A percentile compares a stretch with the other conserved stretches of the same genome.
Conservation (phyloP, 169 alveolate species). For the Cryptosporidium bovis region DNA sequence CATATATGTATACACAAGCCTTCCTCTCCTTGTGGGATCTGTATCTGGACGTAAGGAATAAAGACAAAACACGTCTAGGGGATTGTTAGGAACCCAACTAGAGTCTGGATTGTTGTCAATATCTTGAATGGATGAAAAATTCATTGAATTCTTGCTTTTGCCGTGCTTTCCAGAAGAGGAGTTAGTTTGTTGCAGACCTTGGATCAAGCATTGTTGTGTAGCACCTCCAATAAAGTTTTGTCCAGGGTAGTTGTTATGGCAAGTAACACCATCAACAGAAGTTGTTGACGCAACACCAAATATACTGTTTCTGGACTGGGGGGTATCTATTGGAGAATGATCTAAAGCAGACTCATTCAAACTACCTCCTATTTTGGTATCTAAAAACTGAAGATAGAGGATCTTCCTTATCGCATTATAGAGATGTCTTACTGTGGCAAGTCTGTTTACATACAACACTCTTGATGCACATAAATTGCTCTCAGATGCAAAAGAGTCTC, state of each 20-base stretch:
- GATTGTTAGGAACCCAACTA: slow-evolving; percentile 80
- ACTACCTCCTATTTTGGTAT: background rate
- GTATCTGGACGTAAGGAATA: slow-evolving; percentile 84
- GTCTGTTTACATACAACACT: slow-evolving; percentile 52
- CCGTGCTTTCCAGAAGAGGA: background rate
- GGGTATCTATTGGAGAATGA: slow-evolving; percentile 6
- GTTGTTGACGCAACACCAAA: background rate
- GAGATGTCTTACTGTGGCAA: slow-evolving; percentile 45
- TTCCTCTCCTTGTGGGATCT: slow-evolving; percentile 83
- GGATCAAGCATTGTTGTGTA: too few species aligned
- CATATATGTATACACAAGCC: slow-evolving; percentile 83
- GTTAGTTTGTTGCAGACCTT: too few species aligned
- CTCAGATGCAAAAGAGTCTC: slow-evolving; percentile 50
- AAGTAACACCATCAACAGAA: too few species aligned
- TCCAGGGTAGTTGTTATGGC: too few species aligned
- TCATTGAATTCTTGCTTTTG: background rate
- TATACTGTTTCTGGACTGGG: slow-evolving; percentile 22
- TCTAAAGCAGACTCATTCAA: background rate
- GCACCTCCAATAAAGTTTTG: too few species aligned
- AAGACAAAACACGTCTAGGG: slow-evolving; percentile 82
- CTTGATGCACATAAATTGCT: slow-evolving; percentile 33
- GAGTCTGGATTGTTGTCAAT: slow-evolving; percentile 5
- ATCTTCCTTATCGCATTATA: slow-evolving; percentile 31
- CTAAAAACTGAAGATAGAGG: slow-evolving; percentile 32
- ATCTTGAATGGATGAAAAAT: slow-evolving; percentile 1